Evolutionary conservation across 352 stramenopile genomes (phyloP), one percentile per base, ranked within the genome.

Genomic region (Globisporangium splendens): DNA sequence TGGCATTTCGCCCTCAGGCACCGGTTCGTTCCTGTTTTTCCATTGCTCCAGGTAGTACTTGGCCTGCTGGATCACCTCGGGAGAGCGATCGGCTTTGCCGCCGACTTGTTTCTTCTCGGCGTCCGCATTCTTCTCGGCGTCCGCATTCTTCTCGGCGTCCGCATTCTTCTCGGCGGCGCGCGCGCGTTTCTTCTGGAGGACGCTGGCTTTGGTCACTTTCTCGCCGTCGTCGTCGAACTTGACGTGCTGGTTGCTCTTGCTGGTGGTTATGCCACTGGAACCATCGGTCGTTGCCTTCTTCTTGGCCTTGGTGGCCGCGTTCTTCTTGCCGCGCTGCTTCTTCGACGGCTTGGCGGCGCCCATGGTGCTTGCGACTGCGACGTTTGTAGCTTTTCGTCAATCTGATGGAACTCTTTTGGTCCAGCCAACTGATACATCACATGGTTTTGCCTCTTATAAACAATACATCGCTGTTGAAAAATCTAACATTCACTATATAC

Each of bases 1-100:
- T 1, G 69, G 69, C 46, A 86, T 57, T 51, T 89, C 77, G 20
- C 75, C 78, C 15, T 87, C 74, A 3, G 61, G 61, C 47, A 66
- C 69, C 8, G 72, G 75, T 38, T 89, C 70, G n/a, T 81, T 61
- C 31, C 77, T 68, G 54, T 67, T 77, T 61, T 86, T 74, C 81
- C 82, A 93, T 49, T 88, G 75, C 57, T 91, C 74, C 39, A 93
- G 62, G 61, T 93, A 93, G 66, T 90, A 91, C 61, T 83, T 85
- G 57, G 79, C 81, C 47, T 85, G 72, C 70, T 91, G 81, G 60
- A 93, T 88, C 68, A 84, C 79, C 62, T 93, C 84, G 21, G 81
- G 77, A 44, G 81, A 89, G 41, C 78, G 78, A 52, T 90, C 83
- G 5, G 78, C 71, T 59, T 91, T 89, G 59, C 78, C 79, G 20